A percentile compares a stretch with the other conserved stretches of the same genome.
phyloP scores from a whole-genome alignment of 805 yeast genomes.

The Ogataea corticis region DNA sequence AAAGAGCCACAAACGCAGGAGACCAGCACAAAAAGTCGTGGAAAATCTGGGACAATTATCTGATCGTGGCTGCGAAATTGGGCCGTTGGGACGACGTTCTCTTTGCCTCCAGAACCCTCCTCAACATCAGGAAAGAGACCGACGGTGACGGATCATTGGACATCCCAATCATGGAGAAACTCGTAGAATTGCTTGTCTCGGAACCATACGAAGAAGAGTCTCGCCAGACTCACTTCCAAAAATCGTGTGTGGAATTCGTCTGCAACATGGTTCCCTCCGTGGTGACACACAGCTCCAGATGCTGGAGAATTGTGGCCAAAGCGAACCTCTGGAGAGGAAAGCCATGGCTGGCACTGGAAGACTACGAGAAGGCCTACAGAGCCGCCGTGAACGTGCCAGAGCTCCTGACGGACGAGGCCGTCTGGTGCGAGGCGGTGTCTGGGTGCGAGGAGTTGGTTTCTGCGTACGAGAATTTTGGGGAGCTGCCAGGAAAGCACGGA shows the following conservation, averaged over 20 bases:
- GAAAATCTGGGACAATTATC: conserved; percentile 88
- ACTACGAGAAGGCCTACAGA: conserved; percentile 84
- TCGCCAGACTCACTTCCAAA: conserved; percentile 61
- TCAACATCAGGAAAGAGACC: conserved; percentile 55
- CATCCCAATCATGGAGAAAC: conserved; percentile 69
- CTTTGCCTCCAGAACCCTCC: conserved; percentile 65
- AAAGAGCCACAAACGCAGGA: conserved; percentile 71
- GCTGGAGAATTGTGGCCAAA: conserved; percentile 82
- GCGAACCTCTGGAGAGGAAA: conserved; percentile 84
- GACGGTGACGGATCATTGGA: conserved; percentile 70
- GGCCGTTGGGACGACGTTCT: conserved; percentile 90
- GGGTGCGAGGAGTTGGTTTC: conserved; percentile 77
- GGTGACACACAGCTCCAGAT: conserved; percentile 62
- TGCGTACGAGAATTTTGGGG: conserved; percentile 88
- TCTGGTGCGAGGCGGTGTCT: conserved; percentile 80
- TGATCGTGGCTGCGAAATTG: conserved; percentile 77
- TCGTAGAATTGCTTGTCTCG: conserved; percentile 64
- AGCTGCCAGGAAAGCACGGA: conserved; percentile 71
- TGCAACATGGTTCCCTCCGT: conserved; percentile 67
- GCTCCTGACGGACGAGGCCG: conserved; percentile 55
- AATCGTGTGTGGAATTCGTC: conserved; percentile 67
- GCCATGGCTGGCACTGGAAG: conserved; percentile 87
- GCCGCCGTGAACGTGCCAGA: conserved; percentile 67
- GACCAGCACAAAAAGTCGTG: conserved; percentile 71
- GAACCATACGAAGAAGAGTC: conserved; percentile 40